Conservation (phyloP, 345 rosid species). For the Corchorus capsularis region DNA sequence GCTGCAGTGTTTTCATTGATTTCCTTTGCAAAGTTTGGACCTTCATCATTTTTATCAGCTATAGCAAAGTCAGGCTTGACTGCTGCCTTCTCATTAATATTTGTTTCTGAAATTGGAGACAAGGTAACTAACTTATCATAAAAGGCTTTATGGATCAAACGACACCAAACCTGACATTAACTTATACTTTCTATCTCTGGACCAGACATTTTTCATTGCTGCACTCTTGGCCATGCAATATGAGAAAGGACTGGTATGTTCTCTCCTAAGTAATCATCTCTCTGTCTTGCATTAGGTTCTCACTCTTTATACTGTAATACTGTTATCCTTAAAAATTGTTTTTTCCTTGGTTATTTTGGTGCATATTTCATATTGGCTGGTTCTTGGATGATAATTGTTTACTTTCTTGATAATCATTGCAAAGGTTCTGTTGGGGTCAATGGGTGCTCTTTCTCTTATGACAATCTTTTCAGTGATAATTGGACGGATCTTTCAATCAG, state of each 20-base stretch:
- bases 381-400: neutral
- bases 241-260: conserved; percentile 83
- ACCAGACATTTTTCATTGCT: conserved; percentile 95
- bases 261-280: conserved; percentile 26
- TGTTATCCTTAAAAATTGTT: neutral
- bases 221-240: conserved; percentile 99
- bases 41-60: conserved; percentile 74
- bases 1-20: conserved; percentile 69
- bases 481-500: conserved; percentile 87
- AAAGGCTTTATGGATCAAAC: neutral
- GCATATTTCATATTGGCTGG: neutral
- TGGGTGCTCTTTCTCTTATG: conserved; percentile 97
- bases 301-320: neutral
- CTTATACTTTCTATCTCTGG: conserved; percentile 29
- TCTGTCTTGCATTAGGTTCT: conserved; percentile 17
- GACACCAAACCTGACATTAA: neutral
- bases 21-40: conserved; percentile 73
- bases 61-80: conserved; percentile 94
- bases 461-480: conserved; percentile 87
- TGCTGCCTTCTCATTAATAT: conserved; percentile 93
- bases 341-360: neutral
- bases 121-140: conserved; percentile 54
- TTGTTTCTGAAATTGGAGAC: conserved; percentile 98
- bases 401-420: conserved; percentile 29
- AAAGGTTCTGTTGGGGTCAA: conserved; percentile 97